Evolutionary conservation across 192 early-diverging fungal species (phyloP).

Genomic region (Obelidium mucronatum): DNA sequence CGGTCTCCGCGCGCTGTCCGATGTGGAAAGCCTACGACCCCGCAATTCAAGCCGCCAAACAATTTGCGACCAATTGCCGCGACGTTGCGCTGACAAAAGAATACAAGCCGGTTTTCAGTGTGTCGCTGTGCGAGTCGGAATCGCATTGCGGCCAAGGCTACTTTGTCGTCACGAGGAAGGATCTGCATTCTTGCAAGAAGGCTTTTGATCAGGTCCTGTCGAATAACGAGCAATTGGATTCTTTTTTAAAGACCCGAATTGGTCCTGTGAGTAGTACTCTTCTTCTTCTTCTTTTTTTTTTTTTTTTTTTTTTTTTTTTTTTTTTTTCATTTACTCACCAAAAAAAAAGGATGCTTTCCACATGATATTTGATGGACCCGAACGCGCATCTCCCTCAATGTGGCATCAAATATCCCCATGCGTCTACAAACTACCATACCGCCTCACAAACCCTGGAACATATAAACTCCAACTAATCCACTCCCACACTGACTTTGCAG

Average conservation of each 20-base stretch:
- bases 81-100: background rate
- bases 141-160: slow-evolving; percentile 29
- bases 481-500: background rate
- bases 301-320: background rate
- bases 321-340: background rate
- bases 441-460: slow-evolving; percentile 12
- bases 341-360: slow-evolving; percentile 22
- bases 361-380: slow-evolving; percentile 20
- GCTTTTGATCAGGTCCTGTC: background rate
- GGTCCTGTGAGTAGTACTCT: slow-evolving; percentile 10
- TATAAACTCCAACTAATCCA: slow-evolving; percentile 6
- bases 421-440: slow-evolving; percentile 29
- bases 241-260: slow-evolving; percentile 8
- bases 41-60: slow-evolving; percentile 1
- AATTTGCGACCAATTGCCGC: slow-evolving; percentile 16
- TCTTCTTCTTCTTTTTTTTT: background rate
- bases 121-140: slow-evolving; percentile 16
- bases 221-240: background rate
- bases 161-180: slow-evolving; percentile 13
- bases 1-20: no score
- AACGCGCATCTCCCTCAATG: slow-evolving; percentile 7
- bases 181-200: background rate
- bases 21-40: slow-evolving; percentile 16
- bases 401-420: slow-evolving; percentile 13
- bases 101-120: background rate